phyloP scores from a whole-genome alignment of 164 flowering plant species.

The Vitis rupestris region DNA sequence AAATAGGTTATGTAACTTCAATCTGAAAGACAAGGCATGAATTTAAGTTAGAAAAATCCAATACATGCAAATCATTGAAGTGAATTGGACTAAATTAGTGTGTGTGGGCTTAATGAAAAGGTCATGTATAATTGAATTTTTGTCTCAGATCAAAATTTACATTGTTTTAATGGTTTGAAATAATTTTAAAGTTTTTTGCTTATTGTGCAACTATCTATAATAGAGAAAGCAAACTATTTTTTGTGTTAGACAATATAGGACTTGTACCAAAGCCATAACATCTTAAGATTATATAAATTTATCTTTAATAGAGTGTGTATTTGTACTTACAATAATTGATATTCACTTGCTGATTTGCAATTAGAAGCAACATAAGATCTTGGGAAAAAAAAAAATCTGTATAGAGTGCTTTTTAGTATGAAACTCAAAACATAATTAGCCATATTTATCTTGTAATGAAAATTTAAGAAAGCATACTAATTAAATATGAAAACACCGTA shows the following conservation, averaged over 20 bases:
- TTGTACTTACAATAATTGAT: not conserved
- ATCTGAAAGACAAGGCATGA: not conserved
- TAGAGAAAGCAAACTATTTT: conserved; percentile 73
- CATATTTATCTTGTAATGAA: too few relatives aligned
- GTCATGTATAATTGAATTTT: not conserved
- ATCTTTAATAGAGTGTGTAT: not conserved
- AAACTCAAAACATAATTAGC: too few relatives aligned
- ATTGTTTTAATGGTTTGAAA: not conserved
- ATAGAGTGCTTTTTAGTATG: too few relatives aligned
- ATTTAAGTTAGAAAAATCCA: too few relatives aligned
- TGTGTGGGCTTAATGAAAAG: not conserved
- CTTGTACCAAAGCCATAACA: conserved; percentile 67
- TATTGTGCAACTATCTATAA: conserved; percentile 77
- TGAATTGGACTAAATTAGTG: too few relatives aligned
- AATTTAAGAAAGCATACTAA: too few relatives aligned
- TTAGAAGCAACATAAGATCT: conserved; percentile 26
- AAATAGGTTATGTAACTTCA: not conserved
- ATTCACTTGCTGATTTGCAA: conserved; percentile 15
- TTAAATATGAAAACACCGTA: too few relatives aligned
- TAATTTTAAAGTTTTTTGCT: conserved; percentile 3
- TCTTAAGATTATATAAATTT: conserved; percentile 52
- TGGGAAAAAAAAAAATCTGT: too few relatives aligned
- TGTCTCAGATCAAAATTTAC: not conserved
- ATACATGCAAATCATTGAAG: too few relatives aligned
- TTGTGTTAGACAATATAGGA: conserved; percentile 65